Percentiles rank a stretch among this genome's conserved stretches.
Conservation (phyloP, 805 yeast genomes). For the Cyberlindnera galapagoensis region DNA sequence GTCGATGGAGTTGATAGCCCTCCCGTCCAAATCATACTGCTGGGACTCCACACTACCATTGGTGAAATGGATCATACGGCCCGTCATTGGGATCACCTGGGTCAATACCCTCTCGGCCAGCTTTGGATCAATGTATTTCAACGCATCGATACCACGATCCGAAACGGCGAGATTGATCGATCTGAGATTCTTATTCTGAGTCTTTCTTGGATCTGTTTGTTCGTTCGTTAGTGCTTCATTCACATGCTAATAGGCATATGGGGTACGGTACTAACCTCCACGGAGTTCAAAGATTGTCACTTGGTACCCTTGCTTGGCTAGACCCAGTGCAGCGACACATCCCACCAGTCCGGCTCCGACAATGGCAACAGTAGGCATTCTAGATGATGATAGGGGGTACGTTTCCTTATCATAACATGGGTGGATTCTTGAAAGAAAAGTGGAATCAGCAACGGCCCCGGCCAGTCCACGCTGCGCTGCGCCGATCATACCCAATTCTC, state of each 20-base stretch:
- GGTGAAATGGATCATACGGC: conserved; percentile 72
- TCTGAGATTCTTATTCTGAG: conserved; percentile 37
- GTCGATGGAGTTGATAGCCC: conserved; percentile 76
- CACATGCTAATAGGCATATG: too few species aligned
- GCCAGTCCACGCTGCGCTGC: too few species aligned
- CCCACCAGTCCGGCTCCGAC: conserved; percentile 94
- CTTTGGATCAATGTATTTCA: conserved; percentile 52
- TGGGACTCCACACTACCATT: conserved; percentile 63
- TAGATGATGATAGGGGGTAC: too few species aligned
- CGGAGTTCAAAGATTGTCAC: conserved; percentile 73
- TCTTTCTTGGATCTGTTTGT: conserved; percentile 46
- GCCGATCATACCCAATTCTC: too few species aligned
- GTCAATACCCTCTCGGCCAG: conserved; percentile 51
- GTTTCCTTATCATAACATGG: too few species aligned
- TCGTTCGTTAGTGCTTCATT: neutral
- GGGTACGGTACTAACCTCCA: too few species aligned
- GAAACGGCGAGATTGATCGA: conserved; percentile 89
- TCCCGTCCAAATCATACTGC: conserved; percentile 69
- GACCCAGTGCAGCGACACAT: conserved; percentile 73
- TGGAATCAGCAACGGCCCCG: too few species aligned
- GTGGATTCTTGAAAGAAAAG: too few species aligned
- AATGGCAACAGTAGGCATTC: conserved; percentile 38
- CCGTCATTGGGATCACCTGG: conserved; percentile 76
- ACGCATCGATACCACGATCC: conserved; percentile 70
- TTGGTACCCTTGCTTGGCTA: conserved; percentile 60